Base-by-base conservation (phyloP, 371 early-diverging fungal genomes). In the Mortierella sp. region DNA sequence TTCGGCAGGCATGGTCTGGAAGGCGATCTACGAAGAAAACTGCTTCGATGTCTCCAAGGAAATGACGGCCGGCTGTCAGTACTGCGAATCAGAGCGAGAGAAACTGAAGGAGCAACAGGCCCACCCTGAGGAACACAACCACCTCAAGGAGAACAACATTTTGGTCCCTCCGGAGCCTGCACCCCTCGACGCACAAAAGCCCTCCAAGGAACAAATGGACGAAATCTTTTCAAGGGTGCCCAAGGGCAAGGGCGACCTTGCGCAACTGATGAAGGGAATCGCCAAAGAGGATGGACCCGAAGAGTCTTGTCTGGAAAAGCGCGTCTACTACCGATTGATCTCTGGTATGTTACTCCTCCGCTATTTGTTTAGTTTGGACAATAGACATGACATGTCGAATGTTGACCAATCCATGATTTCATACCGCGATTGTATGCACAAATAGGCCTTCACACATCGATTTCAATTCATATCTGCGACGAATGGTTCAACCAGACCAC, bases 381-480 rank as follows among this genome's bases (percentile, higher is more conserved):
- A 16, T 24, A 28, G 21, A 34, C 55, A 26, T n/a, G 24, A 28
- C 28, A 16, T 1, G 31, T 14, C 19, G 34, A 19, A 5, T 14
- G 31, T 55, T 53, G 16, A 24, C 24, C 3, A 34, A 43, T 26
- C 11, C 50, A 16, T 50, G 16, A 3, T 10, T 50, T 26, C 43
- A 40, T 40, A 2, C 6, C 43, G 6, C 43, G 43, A 69, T 43
- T 50, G 6, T 67, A 37, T 46, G 16, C 54, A 57, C 67, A 16
- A 61, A n/a, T 71, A 85, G 86, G 86, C 14, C 91, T 99, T 28
- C 99, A 99, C 82, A 91, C 98, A 0, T 98, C 99, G 31, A 98
- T 98, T n/a, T 98, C 99, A 0, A 96, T 97, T 31, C 99, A 99
- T 88, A 96, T 99, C 57, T 98, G 98, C 84, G 92, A 96, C 71